Base-by-base conservation (phyloP, 371 early-diverging fungal species). In the Apophysomyces sp. region DNA sequence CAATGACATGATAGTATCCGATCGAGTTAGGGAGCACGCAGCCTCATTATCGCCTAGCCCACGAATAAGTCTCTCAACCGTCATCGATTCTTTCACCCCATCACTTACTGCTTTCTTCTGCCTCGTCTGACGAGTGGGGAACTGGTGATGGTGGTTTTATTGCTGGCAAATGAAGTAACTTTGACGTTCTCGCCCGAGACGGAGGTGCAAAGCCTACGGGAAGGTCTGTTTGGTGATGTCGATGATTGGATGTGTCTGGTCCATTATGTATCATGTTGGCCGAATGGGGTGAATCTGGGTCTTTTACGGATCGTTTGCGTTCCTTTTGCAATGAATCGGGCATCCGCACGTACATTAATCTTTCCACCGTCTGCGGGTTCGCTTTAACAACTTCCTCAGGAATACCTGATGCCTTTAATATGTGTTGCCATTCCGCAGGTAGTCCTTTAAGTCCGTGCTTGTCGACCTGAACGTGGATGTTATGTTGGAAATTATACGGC, bases 401-500 rank as follows among this genome's bases (percentile, higher is more conserved):
- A 13, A 68, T 51, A 30, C 86, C 85, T 15, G 82, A 81, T 15
- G 78, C 77, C 12, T 81, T 57, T n/a, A 87, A 53, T 9, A 83
- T 78, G 9, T 75, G 70, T 62, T 77, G 80, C 88, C 86, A 86
- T 66, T 85, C 81, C 1, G 63, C 53, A 16, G 88, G 88, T 51
- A 87, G 56, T 3, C 86, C 86, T 72, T 84, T 69, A n/a, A 71
- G 65, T 28, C 74, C 84, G 28, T 72, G 65, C 58, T 82, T 73
- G 39, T 84, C 82, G 41, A 85, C 72, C 58, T 84, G 77, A 40
- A 88, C 86, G 64, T 86, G 86, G 6, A 86, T 71, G 55, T 83
- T 79, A 56, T 88, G 88, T 30, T 86, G 80, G 16, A 86, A 74
- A 62, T 86, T 85, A 63, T 81, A 88, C 13, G 88, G 88, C 67